phyloP scores from a whole-genome alignment of 345 rosid genomes.

The Salix koriyanagi region DNA sequence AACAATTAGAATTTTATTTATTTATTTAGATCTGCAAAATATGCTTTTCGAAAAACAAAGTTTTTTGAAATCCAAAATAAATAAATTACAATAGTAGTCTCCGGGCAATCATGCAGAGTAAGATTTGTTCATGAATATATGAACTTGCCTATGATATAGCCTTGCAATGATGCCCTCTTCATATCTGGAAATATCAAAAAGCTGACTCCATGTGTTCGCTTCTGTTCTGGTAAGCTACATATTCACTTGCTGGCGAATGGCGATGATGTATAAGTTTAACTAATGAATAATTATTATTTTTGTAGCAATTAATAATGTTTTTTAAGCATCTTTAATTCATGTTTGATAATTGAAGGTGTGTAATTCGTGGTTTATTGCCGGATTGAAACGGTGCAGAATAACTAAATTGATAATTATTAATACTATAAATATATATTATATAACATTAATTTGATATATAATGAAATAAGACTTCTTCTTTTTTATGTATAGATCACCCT shows the following conservation, averaged over 20 bases:
- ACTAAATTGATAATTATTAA: no score
- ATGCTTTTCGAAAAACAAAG: fast-evolving
- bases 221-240: slow-evolving; percentile 13
- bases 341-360: no score
- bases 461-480: no score
- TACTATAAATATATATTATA: no score
- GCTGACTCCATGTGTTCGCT: slow-evolving; percentile 46
- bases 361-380: no score
- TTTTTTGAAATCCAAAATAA: fast-evolving
- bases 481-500: no score
- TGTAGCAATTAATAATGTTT: no score
- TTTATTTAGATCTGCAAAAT: fast-evolving
- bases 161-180: slow-evolving; percentile 48
- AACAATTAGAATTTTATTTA: fast-evolving
- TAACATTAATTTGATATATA: no score
- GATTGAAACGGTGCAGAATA: no score
- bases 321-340: no score
- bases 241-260: not conserved
- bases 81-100: not conserved
- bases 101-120: slow-evolving; percentile 33
- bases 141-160: slow-evolving; percentile 37
- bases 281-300: not conserved
- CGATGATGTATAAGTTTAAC: not conserved
- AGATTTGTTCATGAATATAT: slow-evolving; percentile 37
- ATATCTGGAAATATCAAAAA: slow-evolving; percentile 41